Evolutionary conservation across 768 basidiomycete genomes (phyloP).

Genomic region (Calocybe gangraenosa): DNA sequence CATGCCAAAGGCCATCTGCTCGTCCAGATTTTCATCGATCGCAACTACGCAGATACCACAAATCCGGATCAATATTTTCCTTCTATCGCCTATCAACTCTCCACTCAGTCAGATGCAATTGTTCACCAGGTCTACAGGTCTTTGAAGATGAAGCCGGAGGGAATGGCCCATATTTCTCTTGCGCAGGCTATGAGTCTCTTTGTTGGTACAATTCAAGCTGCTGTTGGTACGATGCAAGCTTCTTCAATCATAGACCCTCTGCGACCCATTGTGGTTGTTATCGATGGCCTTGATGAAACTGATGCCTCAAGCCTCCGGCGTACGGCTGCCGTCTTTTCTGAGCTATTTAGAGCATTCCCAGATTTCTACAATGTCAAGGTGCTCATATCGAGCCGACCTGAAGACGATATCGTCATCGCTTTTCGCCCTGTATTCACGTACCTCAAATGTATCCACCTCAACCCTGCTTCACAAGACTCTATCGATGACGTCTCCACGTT

Average conservation of each 20-base stretch:
- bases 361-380: constrained; percentile 9
- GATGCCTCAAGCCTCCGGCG: constrained; percentile 2
- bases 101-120: constrained; percentile 3
- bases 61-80: constrained; percentile 14
- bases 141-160: constrained; percentile 9
- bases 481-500: constrained; percentile 8
- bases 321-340: constrained; percentile 11
- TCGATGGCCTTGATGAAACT: constrained; percentile 18
- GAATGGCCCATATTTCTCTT: constrained; percentile 4
- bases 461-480: constrained; percentile 3
- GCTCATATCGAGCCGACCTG: constrained; percentile 13
- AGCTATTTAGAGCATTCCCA: constrained; percentile 2
- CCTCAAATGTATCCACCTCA: constrained; percentile 12
- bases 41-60: constrained; percentile 12
- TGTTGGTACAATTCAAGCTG: constrained; percentile 7
- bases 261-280: constrained; percentile 14
- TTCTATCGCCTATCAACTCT: constrained; percentile 14
- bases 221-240: too few relatives aligned
- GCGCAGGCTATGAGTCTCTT: constrained; percentile 14
- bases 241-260: not conserved
- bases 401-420: constrained; percentile 8
- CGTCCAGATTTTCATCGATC: constrained; percentile 17
- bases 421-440: not conserved
- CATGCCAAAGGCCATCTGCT: constrained; percentile 10
- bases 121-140: constrained; percentile 5